Conservation (phyloP, 257 asterid genomes). For the Hygrophila difformis region DNA sequence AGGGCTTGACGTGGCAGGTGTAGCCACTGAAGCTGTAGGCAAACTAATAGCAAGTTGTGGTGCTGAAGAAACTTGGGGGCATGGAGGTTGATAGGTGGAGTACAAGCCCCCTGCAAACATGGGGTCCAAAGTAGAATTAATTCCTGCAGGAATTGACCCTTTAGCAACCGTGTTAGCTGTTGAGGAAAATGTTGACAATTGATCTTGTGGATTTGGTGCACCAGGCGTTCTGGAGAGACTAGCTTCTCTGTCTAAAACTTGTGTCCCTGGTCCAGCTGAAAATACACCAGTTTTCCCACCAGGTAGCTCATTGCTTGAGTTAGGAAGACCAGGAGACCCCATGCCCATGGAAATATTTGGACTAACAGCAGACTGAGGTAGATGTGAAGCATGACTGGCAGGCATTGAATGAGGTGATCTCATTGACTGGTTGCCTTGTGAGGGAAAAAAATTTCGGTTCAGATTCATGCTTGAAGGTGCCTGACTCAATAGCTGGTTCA, state of each 20-base stretch:
- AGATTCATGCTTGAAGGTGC: constrained; percentile 33
- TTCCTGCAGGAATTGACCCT: constrained; percentile 37
- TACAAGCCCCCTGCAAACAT: constrained; percentile 55
- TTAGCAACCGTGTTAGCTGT: constrained; percentile 36
- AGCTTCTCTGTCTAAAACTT: constrained; percentile 22
- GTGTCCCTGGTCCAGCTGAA: constrained; percentile 29
- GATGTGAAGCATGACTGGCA: constrained; percentile 35
- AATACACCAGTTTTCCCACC: constrained; percentile 35
- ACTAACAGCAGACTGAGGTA: constrained; percentile 39
- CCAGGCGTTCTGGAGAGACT: constrained; percentile 35
- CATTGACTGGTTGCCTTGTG: constrained; percentile 42
- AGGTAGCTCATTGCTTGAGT: constrained; percentile 42
- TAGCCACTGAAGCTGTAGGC: constrained; percentile 44
- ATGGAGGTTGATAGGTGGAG: constrained; percentile 44
- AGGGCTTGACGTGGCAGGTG: constrained; percentile 33
- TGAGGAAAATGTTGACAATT: constrained; percentile 33
- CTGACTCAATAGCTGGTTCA: constrained; percentile 38
- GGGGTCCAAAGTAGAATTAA: constrained; percentile 33
- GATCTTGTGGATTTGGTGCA: constrained; percentile 39
- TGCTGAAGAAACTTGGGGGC: constrained; percentile 41
- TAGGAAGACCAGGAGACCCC: constrained; percentile 35
- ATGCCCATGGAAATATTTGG: constrained; percentile 36
- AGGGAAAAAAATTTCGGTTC: constrained; percentile 55
- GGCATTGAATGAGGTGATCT: constrained; percentile 45
- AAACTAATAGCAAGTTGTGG: constrained; percentile 36